A percentile compares a stretch with the other conserved stretches of the same genome.
Evolutionary conservation across 257 asterid genomes (phyloP).

Genomic region (Lavandula angustifolia): DNA sequence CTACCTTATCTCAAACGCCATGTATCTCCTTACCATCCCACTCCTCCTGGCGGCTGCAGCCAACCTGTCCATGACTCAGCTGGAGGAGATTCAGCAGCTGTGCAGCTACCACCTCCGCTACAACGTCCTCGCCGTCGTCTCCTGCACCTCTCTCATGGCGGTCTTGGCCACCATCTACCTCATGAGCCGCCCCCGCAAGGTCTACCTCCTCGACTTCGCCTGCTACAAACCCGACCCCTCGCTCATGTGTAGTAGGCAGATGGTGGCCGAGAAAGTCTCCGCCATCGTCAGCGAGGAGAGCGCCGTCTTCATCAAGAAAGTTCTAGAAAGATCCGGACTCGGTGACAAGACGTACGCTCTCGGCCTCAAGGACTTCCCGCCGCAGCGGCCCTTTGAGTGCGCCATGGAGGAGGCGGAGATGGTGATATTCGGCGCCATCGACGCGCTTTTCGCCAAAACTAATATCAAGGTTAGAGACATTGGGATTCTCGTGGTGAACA

Average conservation of each 20-base stretch:
- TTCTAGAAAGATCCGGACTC: conserved; percentile 45
- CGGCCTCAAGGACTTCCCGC: conserved; percentile 35
- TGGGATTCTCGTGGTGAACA: conserved; percentile 52
- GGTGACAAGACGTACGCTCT: conserved; percentile 41
- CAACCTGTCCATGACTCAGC: conserved; percentile 30
- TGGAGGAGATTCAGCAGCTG: conserved; percentile 25
- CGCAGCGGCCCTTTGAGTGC: conserved; percentile 31
- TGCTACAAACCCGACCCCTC: conserved; percentile 47
- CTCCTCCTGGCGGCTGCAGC: conserved; percentile 34
- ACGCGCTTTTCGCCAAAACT: conserved; percentile 46
- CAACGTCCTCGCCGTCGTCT: conserved; percentile 30
- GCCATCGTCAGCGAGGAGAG: conserved; percentile 30
- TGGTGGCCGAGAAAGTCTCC: conserved; percentile 19
- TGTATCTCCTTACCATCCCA: conserved; percentile 36
- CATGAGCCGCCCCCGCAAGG: conserved; percentile 40
- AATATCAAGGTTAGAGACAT: conserved; percentile 44
- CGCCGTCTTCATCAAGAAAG: conserved; percentile 34
- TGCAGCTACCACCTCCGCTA: conserved; percentile 36
- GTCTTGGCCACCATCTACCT: conserved; percentile 38
- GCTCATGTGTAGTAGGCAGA: conserved; percentile 26
- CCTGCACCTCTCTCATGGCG: conserved; percentile 34
- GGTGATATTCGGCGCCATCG: conserved; percentile 51
- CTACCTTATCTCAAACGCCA: conserved; percentile 41
- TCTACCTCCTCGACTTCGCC: conserved; percentile 44
- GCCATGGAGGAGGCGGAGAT: conserved; percentile 48